Base-by-base conservation (phyloP, 805 yeast genomes). In the Wickerhamiella vanderwaltii region DNA sequence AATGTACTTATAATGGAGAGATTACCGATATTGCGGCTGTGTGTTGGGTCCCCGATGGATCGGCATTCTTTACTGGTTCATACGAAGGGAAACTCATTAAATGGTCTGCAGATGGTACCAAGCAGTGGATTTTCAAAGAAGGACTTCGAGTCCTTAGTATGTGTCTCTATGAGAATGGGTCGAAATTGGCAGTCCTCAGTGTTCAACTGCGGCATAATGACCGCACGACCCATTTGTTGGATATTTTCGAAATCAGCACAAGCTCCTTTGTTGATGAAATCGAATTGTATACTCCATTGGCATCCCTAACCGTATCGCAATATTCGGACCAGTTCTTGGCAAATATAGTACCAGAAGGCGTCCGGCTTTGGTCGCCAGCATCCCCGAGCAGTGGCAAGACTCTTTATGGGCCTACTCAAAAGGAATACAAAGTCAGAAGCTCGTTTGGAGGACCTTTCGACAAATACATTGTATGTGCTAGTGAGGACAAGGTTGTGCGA, bases 401-500 rank as follows among this genome's bases (percentile, higher is more conserved):
- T 12, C n/a, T 18, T 16, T 31, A 11, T 6, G 55, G 53, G 1
- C 52, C 55, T 1, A 9, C 22, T 30, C 94, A 82, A 56, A 71
- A 73, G 22, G 69, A 76, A 19, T 78, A 67, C 52, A 75, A 85
- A 29, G 73, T 87, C 16, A 66, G 94, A 37, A 77, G 93, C 1
- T 71, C 84, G 49, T 77, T 85, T 55, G 93, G 94, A 0, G 78
- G 78, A 35, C 68, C 69, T 43, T 68, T 73, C 46, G 88, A 82
- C 50, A 75, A 77, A 47, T 63, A 82, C 39, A 71, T 84, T 0
- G 62, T 79, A n/a, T 74, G 85, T 49, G 95, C 95, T 0, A 75
- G 87, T 34, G 93, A 82, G 54, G 93, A 86, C 57, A 85, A 85
- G 0, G 65, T 70, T 41, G 68, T 83, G 3, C 84, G 77, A 55